Percentiles rank a stretch among this genome's conserved stretches.
phyloP scores from a whole-genome alignment of 1,284 basidiomycete species.

The Neotropicomus parvogracilis region DNA sequence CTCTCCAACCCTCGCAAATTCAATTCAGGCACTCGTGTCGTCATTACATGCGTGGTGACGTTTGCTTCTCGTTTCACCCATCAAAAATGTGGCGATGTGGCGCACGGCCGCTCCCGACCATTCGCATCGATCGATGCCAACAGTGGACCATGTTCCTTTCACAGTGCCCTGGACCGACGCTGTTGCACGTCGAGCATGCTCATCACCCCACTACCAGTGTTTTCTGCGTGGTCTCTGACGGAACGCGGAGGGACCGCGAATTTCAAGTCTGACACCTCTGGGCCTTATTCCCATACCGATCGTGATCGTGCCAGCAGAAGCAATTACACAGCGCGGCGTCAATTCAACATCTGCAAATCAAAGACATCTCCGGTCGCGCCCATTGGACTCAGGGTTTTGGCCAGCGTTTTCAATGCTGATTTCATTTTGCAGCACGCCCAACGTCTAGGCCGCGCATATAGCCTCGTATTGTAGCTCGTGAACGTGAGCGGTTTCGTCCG shows the following conservation, averaged over 20 bases:
- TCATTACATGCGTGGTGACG: constrained; percentile 11
- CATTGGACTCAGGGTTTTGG: constrained; percentile 3
- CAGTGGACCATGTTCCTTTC: neutral
- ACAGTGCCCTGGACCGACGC: neutral
- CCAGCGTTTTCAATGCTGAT: neutral
- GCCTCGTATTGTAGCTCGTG: neutral
- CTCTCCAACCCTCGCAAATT: neutral
- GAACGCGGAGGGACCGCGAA: constrained; percentile 6
- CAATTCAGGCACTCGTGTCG: constrained; percentile 19
- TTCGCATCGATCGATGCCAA: constrained; percentile 8
- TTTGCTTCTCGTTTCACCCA: constrained; percentile 8
- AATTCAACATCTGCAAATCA: constrained; percentile 17
- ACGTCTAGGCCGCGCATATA: constrained; percentile 2
- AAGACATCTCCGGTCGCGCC: constrained; percentile 8
- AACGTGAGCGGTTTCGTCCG: neutral
- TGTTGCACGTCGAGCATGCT: no score
- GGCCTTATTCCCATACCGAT: constrained; percentile 18
- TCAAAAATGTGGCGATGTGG: constrained; percentile 24
- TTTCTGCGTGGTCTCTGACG: neutral
- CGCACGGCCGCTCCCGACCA: constrained; percentile 11
- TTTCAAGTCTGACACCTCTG: constrained; percentile 3
- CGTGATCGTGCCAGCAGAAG: constrained; percentile 16
- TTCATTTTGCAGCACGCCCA: constrained; percentile 5
- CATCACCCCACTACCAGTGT: no score
- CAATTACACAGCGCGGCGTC: constrained; percentile 12